phyloP scores from a whole-genome alignment of 2,329 filamentous ascomycete species.

The Colletotrichum sp. region DNA sequence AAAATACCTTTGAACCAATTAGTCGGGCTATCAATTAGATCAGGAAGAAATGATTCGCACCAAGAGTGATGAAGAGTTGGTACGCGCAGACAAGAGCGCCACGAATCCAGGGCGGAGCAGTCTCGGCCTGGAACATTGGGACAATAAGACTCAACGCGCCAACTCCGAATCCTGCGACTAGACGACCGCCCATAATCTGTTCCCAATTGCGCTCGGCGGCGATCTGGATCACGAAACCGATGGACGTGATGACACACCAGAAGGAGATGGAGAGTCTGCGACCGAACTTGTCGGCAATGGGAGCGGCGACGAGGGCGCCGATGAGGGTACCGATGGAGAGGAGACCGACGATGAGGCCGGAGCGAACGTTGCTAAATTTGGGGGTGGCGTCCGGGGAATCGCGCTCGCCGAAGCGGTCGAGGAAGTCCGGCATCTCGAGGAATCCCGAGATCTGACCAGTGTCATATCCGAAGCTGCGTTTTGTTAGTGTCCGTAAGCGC shows the following conservation, averaged over 20 bases:
- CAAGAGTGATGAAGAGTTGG: slow-evolving; percentile 75
- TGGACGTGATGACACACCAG: slow-evolving; percentile 63
- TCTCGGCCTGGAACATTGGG: slow-evolving; percentile 79
- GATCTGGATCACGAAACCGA: slow-evolving; percentile 74
- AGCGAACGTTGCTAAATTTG: slow-evolving; percentile 57
- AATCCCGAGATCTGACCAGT: slow-evolving; percentile 63
- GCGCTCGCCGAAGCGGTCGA: slow-evolving; percentile 52
- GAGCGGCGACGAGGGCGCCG: slow-evolving; percentile 64
- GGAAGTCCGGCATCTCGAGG: slow-evolving; percentile 62
- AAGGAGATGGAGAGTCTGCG: slow-evolving; percentile 66
- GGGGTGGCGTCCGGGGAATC: slow-evolving; percentile 38
- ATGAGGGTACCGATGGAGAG: slow-evolving; percentile 65
- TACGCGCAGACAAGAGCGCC: slow-evolving; percentile 70
- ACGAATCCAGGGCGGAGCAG: slow-evolving; percentile 68
- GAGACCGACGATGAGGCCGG: slow-evolving; percentile 63
- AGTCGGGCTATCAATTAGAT: slow-evolving; percentile 17
- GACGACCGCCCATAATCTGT: slow-evolving; percentile 69
- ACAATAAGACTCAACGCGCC: slow-evolving; percentile 68
- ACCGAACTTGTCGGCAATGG: slow-evolving; percentile 68
- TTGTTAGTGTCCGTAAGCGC: neutral
- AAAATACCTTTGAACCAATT: neutral
- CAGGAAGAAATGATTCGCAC: slow-evolving; percentile 64
- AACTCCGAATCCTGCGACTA: slow-evolving; percentile 70
- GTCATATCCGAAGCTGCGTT: slow-evolving; percentile 46
- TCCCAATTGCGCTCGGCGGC: slow-evolving; percentile 61